Evolutionary conservation across 306 rosid species (phyloP).

Genomic region (Delonix regia): DNA sequence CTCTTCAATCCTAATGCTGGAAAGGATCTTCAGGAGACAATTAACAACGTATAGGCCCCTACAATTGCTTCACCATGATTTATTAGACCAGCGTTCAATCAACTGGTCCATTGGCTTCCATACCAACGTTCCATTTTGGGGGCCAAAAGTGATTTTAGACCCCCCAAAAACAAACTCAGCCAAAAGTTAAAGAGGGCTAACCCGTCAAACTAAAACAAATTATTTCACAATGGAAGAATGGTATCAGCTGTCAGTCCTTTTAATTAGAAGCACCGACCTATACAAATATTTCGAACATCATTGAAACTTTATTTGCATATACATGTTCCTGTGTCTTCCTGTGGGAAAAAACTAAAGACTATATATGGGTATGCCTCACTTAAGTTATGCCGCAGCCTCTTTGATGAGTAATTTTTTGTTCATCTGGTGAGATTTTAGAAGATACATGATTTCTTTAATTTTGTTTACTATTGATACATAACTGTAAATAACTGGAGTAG

Average conservation of each 20-base stretch:
- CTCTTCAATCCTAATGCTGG: constrained; percentile 31
- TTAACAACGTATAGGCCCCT: constrained; percentile 33
- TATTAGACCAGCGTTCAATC: background rate
- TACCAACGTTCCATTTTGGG: background rate
- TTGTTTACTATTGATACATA: constrained; percentile 2
- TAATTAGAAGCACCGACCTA: constrained; percentile 11
- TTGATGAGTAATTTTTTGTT: constrained; percentile 14
- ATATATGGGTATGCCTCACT: constrained; percentile 22
- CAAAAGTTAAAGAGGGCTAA: background rate
- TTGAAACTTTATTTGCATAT: constrained; percentile 23
- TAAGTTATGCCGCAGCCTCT: constrained; percentile 29
- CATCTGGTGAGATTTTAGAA: constrained; percentile 29
- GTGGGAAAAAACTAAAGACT: constrained; percentile 20
- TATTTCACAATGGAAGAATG: background rate
- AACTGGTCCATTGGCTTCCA: background rate
- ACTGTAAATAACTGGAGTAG: constrained; percentile 20
- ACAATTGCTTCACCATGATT: constrained; percentile 39
- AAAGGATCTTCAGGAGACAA: constrained; percentile 29
- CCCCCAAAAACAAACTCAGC: background rate
- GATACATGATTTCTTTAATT: constrained; percentile 17
- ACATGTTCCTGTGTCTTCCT: background rate
- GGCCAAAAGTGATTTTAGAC: background rate
- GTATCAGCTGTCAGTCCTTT: constrained; percentile 1
- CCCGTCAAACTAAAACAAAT: background rate
- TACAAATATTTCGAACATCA: constrained; percentile 33